Percentiles rank a stretch among this genome's conserved stretches.
Evolutionary conservation across 495 filamentous ascomycete genomes (phyloP).

Genomic region (Hyaloscypha hepaticicola): DNA sequence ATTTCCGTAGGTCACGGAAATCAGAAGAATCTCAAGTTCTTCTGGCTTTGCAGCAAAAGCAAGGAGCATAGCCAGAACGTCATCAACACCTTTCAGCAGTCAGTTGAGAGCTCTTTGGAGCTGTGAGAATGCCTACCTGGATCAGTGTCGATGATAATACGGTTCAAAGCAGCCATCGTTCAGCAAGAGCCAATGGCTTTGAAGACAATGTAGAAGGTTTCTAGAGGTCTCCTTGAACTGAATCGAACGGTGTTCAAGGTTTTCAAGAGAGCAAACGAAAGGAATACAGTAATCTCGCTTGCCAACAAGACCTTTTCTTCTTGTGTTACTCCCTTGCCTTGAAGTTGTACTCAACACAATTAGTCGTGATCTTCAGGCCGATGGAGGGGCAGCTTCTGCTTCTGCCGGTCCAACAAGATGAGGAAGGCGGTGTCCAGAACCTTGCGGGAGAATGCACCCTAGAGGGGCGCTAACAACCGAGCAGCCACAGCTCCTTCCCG

Average conservation of each 20-base stretch:
- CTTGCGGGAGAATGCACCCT: too few relatives aligned
- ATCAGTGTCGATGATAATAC: conserved; percentile 93
- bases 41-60: conserved; percentile 80
- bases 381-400: background rate
- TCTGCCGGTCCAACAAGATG: background rate
- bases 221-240: background rate
- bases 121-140: conserved; percentile 50
- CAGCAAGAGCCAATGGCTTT: background rate
- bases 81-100: conserved; percentile 72
- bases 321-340: too few relatives aligned
- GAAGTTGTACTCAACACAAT: too few relatives aligned
- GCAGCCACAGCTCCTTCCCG: background rate
- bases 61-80: conserved; percentile 79
- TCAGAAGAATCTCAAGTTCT: conserved; percentile 83
- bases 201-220: background rate
- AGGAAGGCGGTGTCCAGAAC: background rate
- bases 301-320: too few relatives aligned
- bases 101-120: conserved; percentile 5
- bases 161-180: conserved; percentile 59
- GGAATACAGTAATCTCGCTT: too few relatives aligned
- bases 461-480: background rate
- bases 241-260: too few relatives aligned
- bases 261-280: too few relatives aligned
- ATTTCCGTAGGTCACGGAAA: conserved; percentile 93
- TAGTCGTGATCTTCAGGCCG: too few relatives aligned